These are phyloP conservation scores for Xylona heveae DNA, from an alignment of 495 filamentous ascomycete genomes.

Conservation along the genomic window DNA sequence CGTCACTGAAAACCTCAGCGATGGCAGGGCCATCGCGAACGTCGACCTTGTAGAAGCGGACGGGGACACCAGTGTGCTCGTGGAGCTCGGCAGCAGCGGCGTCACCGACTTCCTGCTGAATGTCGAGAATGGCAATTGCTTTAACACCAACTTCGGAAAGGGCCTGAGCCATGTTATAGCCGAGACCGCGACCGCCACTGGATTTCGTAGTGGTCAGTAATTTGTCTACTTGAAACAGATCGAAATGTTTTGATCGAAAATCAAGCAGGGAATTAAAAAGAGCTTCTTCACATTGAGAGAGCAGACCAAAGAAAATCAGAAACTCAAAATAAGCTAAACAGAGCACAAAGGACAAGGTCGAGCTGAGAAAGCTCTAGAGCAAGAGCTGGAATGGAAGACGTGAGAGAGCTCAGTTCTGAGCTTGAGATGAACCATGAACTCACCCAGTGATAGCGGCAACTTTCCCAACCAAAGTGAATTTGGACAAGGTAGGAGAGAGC, in stretches of 20 bases:
- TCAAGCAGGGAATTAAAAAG: conserved; percentile 1
- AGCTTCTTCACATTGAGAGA: no score
- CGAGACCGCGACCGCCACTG: conserved; percentile 56
- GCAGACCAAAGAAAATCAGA: no score
- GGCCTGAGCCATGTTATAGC: conserved; percentile 56
- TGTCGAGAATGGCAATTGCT: conserved; percentile 53
- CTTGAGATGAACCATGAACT: conserved; percentile 10
- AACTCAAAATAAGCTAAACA: no score
- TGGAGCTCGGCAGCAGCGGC: conserved; percentile 41
- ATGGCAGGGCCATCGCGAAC: conserved; percentile 45
- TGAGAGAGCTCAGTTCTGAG: not conserved
- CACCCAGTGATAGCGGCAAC: conserved; percentile 55
- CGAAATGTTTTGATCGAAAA: not conserved
- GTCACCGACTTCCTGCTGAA: conserved; percentile 51
- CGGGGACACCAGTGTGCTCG: conserved; percentile 42
- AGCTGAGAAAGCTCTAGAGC: no score
- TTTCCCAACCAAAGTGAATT: conserved; percentile 42
- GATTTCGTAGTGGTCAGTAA: conserved; percentile 5
- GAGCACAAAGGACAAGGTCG: no score
- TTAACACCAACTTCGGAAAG: conserved; percentile 52
- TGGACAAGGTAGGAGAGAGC: conserved; percentile 36
- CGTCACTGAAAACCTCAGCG: conserved; percentile 20
- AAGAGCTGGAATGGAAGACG: not conserved
- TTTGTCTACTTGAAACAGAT: conserved; percentile 8
- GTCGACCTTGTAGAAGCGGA: conserved; percentile 58